These are phyloP conservation scores for Dichotomopilus funicola DNA, from an alignment of 2,329 filamentous ascomycete genomes.

Conservation along the genomic window DNA sequence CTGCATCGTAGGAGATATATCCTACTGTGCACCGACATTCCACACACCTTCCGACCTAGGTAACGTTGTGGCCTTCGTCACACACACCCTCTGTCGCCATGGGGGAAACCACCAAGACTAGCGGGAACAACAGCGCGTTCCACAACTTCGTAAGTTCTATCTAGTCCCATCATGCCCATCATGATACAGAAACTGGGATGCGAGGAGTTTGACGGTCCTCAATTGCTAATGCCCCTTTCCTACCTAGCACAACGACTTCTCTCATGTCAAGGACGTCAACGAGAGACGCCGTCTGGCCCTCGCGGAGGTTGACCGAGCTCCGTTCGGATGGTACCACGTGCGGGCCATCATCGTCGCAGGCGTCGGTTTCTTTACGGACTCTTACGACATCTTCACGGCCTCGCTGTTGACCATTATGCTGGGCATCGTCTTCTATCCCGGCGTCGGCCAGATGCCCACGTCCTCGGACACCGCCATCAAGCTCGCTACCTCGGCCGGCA, in stretches of 20 bases:
- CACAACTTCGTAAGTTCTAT: conserved; percentile 51
- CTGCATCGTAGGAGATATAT: too few relatives aligned
- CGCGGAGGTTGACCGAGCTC: conserved; percentile 73
- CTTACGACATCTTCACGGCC: conserved; percentile 63
- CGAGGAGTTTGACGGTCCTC: too few relatives aligned
- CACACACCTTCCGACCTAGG: too few relatives aligned
- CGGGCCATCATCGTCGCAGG: conserved; percentile 71
- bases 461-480: conserved; percentile 76
- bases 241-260: conserved; percentile 36
- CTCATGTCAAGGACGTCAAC: conserved; percentile 61
- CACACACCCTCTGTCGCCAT: conserved; percentile 5
- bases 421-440: conserved; percentile 68
- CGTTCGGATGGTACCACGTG: conserved; percentile 80
- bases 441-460: conserved; percentile 53
- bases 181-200: too few relatives aligned
- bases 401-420: conserved; percentile 68
- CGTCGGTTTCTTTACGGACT: conserved; percentile 84
- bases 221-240: conserved; percentile 7
- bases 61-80: too few relatives aligned
- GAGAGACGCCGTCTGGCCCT: conserved; percentile 74
- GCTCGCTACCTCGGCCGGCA: conserved; percentile 75
- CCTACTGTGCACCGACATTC: too few relatives aligned
- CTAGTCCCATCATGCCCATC: neutral
- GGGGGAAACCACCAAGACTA: conserved; percentile 38
- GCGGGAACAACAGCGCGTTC: conserved; percentile 63